These are phyloP conservation scores for Solanum tarapatanum DNA, from an alignment of 257 asterid genomes.

Conservation along the genomic window DNA sequence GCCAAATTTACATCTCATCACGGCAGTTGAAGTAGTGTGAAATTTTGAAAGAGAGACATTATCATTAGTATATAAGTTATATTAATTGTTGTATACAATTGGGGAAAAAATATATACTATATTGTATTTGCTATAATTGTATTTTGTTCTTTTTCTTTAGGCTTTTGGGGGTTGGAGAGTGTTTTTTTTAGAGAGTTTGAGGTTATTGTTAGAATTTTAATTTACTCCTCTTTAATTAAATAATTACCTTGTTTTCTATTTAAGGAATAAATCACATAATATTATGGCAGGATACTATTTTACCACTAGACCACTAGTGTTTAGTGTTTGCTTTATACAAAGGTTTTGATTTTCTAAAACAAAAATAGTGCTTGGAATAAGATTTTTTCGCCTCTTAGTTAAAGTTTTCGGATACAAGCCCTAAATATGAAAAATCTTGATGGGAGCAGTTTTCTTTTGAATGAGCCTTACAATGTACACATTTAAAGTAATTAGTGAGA, in stretches of 20 bases:
- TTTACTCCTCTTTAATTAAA: neutral
- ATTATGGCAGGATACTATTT: neutral
- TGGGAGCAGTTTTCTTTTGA: too few relatives aligned
- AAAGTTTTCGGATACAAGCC: too few relatives aligned
- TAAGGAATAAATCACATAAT: neutral
- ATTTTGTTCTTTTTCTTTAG: neutral
- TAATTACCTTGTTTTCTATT: neutral
- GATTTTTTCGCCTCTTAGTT: neutral
- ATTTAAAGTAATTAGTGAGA: too few relatives aligned
- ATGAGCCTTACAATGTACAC: too few relatives aligned
- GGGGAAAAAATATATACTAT: too few relatives aligned
- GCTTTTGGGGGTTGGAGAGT: neutral
- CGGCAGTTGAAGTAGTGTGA: conserved; percentile 61
- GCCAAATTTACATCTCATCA: conserved; percentile 33
- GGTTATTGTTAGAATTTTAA: neutral
- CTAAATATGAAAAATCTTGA: too few relatives aligned
- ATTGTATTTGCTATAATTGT: neutral
- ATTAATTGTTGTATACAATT: neutral
- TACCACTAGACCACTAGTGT: neutral
- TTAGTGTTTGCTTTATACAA: too few relatives aligned
- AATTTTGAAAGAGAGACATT: neutral
- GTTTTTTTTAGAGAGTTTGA: neutral
- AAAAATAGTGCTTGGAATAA: neutral
- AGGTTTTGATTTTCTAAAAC: neutral
- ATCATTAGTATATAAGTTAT: neutral